Base-by-base conservation (phyloP, 2,329 filamentous ascomycete species). In the Fusarium hostae region DNA sequence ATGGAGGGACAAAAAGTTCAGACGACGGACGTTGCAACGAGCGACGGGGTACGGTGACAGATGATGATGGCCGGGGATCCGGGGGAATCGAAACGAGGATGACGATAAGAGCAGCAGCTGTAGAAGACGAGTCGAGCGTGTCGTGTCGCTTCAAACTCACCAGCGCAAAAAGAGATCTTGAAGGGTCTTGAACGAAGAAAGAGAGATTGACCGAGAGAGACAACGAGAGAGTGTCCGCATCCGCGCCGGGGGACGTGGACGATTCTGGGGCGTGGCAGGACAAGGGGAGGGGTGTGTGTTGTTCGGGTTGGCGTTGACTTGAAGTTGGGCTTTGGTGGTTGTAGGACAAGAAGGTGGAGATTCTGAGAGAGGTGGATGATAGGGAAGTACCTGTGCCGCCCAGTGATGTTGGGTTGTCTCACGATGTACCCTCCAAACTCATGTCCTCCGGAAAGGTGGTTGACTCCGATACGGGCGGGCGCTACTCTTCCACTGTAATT, bases 171-270 rank as follows among this genome's bases (percentile, higher is more conserved):
- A 66, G 63, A 60, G 37, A 34, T 57, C 18, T 57, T 24, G 48
- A 52, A 26, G 13, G 40, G 63, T 70, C 68, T 63, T 71, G 68
- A 7, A 68, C 48, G 56, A 68, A 71, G 60, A 63, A 59, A 72
- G 72, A 71, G 64, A 71, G 64, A 72, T 68, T 57, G 64, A 52
- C 65, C 57, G 59, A 73, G 63, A 75, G 66, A 74, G 68, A 70
- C 43, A 41, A 69, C 55, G 48, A 66, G 61, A 52, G 50, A 68
- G 65, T 62, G 63, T 76, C 75, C 73, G 74, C 72, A 76, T 76
- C 68, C 66, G 71, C 66, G 65, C 69, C 59, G 58, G 67, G 67
- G 70, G 71, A 76, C 69, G 75, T 76, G 74, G 73, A 74, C 67
- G 70, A 74, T 55, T 66, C 73, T 59, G 70, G 73, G 74, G 72